Percentiles rank a stretch among this genome's conserved stretches.
Evolutionary conservation across 352 stramenopile genomes (phyloP).

Genomic region (Globisporangium carolinianum): DNA sequence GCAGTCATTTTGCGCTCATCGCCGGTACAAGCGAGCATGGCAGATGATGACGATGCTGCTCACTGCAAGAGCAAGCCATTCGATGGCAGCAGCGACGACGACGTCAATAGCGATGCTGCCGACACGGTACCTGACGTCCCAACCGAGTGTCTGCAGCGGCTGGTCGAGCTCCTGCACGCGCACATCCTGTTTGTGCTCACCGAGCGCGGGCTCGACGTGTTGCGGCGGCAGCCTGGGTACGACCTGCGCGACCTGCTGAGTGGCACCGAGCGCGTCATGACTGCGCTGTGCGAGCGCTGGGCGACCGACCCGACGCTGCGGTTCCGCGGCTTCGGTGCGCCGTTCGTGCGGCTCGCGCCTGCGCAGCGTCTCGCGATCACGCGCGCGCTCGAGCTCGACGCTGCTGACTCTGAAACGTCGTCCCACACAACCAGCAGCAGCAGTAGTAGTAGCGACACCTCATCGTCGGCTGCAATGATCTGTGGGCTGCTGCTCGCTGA

Average conservation of each 20-base stretch:
- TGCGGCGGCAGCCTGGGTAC: slow-evolving; percentile 51
- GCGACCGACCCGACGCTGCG: slow-evolving; percentile 23
- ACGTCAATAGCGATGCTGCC: neutral
- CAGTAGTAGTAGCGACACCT: neutral
- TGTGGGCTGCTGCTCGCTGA: slow-evolving; percentile 46
- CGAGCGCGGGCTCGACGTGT: slow-evolving; percentile 43
- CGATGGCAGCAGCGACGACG: neutral
- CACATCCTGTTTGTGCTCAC: slow-evolving; percentile 64
- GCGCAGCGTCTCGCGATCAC: slow-evolving; percentile 35
- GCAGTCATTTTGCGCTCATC: slow-evolving; percentile 31
- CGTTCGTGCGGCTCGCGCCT: slow-evolving; percentile 38
- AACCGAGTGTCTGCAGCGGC: slow-evolving; percentile 31
- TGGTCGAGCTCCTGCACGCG: slow-evolving; percentile 40
- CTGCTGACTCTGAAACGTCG: neutral
- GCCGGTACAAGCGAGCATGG: neutral
- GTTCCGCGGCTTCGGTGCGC: slow-evolving; percentile 38
- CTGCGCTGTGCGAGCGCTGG: slow-evolving; percentile 37
- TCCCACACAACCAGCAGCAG: neutral
- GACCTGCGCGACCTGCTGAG: slow-evolving; percentile 64
- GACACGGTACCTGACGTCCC: slow-evolving; percentile 11
- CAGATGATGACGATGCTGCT: neutral
- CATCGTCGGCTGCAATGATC: slow-evolving; percentile 29
- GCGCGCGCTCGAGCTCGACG: slow-evolving; percentile 39
- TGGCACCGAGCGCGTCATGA: slow-evolving; percentile 48
- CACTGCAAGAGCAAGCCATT: neutral